Evolutionary conservation across 2,329 filamentous ascomycete species (phyloP).

Genomic region (Teratosphaeria nubilosa): DNA sequence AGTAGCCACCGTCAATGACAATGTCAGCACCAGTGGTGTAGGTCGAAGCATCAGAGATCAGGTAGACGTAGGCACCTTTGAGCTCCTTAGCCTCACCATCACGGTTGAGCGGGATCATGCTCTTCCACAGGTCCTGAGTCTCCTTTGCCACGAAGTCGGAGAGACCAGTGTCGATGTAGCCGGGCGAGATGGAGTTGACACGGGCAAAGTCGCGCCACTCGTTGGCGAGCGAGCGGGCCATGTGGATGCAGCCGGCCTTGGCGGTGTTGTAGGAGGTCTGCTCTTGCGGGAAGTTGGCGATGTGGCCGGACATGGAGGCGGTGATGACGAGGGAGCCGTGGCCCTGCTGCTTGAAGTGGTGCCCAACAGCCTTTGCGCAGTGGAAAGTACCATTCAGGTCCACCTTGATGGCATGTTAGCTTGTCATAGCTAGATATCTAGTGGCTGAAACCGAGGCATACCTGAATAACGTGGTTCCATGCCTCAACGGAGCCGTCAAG

Average conservation of each 20-base stretch:
- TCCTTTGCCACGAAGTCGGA: conserved; percentile 55
- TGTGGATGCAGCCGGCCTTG: conserved; percentile 54
- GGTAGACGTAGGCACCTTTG: conserved; percentile 49
- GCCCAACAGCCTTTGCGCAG: conserved; percentile 80
- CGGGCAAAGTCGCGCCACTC: conserved; percentile 62
- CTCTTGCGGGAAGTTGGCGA: conserved; percentile 74
- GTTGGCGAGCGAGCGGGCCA: conserved; percentile 52
- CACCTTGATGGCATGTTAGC: conserved; percentile 69
- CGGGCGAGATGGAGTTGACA: conserved; percentile 58
- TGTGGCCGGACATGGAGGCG: conserved; percentile 66
- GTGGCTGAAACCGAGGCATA: conserved; percentile 57
- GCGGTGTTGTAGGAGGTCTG: conserved; percentile 56
- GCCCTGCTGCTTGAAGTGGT: conserved; percentile 60
- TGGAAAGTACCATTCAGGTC: conserved; percentile 80
- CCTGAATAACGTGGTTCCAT: conserved; percentile 64
- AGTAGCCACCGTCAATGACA: conserved; percentile 42
- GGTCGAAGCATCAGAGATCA: conserved; percentile 42
- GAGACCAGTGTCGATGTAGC: conserved; percentile 58
- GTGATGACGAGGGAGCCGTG: conserved; percentile 58
- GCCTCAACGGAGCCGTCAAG: conserved; percentile 61
- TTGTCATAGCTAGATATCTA: conserved; percentile 45
- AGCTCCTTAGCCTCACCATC: conserved; percentile 56
- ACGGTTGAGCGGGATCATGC: conserved; percentile 51
- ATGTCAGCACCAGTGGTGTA: conserved; percentile 44
- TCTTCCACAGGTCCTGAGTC: conserved; percentile 47